Percentiles rank a stretch among this genome's conserved stretches.
phyloP scores from a whole-genome alignment of 495 filamentous ascomycete species.

The Eremomyces bilateralis region DNA sequence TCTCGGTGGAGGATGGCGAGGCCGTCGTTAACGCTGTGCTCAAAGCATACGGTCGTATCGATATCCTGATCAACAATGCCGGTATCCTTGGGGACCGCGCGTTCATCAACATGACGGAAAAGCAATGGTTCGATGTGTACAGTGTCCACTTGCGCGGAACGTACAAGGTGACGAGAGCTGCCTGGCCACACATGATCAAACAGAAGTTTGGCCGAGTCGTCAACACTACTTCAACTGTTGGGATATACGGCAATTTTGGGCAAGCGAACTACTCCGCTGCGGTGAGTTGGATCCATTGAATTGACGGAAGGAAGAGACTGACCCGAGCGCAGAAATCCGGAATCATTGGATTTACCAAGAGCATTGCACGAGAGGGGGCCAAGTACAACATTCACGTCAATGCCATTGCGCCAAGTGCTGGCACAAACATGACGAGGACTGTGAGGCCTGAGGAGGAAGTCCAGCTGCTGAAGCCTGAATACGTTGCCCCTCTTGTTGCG shows the following conservation, averaged over 20 bases:
- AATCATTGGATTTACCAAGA: conserved; percentile 6
- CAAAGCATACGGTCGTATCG: conserved; percentile 3
- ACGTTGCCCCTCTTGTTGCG: conserved; percentile 6
- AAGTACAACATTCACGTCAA: conserved; percentile 9
- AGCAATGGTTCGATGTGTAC: conserved; percentile 7
- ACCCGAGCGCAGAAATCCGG: conserved; percentile 7
- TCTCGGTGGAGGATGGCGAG: conserved; percentile 3
- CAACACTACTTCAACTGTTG: conserved; percentile 7
- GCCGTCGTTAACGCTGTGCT: conserved; percentile 1
- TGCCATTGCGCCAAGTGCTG: conserved; percentile 5
- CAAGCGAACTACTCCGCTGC: conserved; percentile 10
- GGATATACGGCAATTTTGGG: conserved; percentile 10
- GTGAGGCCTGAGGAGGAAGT: conserved; percentile 7
- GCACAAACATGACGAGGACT: conserved; percentile 7
- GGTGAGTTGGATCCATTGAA: conserved; percentile 1
- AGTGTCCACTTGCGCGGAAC: conserved; percentile 8
- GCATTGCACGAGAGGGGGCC: conserved; percentile 5
- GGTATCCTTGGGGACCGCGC: conserved; percentile 10
- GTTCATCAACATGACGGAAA: conserved; percentile 8
- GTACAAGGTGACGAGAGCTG: conserved; percentile 7
- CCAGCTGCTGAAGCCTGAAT: conserved; percentile 4
- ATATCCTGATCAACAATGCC: conserved; percentile 4
- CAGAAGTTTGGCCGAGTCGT: conserved; percentile 10
- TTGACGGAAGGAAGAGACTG: not conserved
- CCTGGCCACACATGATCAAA: conserved; percentile 8